Evolutionary conservation across 2,329 filamentous ascomycete species (phyloP).

Genomic region (Eurotiales sp.): DNA sequence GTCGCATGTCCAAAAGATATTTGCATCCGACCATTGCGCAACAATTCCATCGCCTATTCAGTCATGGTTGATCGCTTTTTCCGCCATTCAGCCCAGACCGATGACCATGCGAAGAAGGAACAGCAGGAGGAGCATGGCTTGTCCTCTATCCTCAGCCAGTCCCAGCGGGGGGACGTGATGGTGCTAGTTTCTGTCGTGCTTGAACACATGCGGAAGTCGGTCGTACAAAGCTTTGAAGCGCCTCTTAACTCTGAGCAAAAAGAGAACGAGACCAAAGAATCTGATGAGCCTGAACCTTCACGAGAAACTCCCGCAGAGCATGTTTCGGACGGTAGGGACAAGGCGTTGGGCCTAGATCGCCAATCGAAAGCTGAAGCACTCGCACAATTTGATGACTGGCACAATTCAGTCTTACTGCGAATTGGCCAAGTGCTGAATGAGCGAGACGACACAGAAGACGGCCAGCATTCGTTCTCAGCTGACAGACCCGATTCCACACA

Average conservation of each 20-base stretch:
- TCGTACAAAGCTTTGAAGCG: conserved; percentile 37
- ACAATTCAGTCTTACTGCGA: conserved; percentile 64
- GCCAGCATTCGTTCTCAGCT: conserved; percentile 22
- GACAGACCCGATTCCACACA: conserved; percentile 14
- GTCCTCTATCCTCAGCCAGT: conserved; percentile 38
- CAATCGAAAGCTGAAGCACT: conserved; percentile 53
- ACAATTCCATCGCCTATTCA: not conserved
- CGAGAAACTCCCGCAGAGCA: conserved; percentile 21
- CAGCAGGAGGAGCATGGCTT: conserved; percentile 34
- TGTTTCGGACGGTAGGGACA: not conserved
- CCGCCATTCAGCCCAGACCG: conserved; percentile 6
- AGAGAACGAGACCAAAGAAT: conserved; percentile 24
- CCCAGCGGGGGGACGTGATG: conserved; percentile 41
- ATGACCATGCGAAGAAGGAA: conserved; percentile 12
- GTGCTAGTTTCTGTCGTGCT: conserved; percentile 38
- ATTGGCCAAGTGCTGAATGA: conserved; percentile 65
- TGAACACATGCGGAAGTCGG: conserved; percentile 37
- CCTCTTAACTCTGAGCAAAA: conserved; percentile 7
- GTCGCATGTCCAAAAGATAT: not conserved
- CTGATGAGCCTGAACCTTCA: no score
- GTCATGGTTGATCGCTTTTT: not conserved
- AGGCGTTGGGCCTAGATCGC: conserved; percentile 3
- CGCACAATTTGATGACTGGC: conserved; percentile 76
- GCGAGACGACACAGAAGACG: conserved; percentile 39
- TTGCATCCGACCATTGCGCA: not conserved